Evolutionary conservation across 202 grass and related monocot species (phyloP).

Genomic region (Elaeis oleifera): DNA sequence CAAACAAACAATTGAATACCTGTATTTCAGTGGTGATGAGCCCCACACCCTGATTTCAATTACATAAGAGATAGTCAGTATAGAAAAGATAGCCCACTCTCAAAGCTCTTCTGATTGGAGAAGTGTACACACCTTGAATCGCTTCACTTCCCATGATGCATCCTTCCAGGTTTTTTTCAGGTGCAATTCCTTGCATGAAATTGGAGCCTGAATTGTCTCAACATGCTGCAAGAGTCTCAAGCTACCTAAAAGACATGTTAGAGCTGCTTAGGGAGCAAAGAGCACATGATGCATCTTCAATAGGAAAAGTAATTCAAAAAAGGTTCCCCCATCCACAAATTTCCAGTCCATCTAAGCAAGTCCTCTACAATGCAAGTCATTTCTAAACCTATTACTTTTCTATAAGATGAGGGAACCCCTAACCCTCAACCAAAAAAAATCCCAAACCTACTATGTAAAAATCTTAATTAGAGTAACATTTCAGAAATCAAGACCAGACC

Average conservation of each 20-base stretch:
- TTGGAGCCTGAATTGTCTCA: conserved; percentile 57
- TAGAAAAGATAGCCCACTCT: conserved; percentile 4
- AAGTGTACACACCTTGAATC: conserved; percentile 46
- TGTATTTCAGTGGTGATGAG: conserved; percentile 64
- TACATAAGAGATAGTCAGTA: conserved; percentile 28
- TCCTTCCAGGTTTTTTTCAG: conserved; percentile 65
- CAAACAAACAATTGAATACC: conserved; percentile 32
- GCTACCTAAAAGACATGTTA: conserved; percentile 47
- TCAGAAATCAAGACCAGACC: no score
- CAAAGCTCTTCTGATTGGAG: neutral
- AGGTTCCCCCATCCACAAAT: no score
- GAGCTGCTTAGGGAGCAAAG: neutral
- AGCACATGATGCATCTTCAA: neutral
- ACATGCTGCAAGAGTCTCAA: conserved; percentile 88
- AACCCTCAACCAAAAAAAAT: no score
- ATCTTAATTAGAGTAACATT: no score
- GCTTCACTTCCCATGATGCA: conserved; percentile 49
- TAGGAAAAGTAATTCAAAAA: conserved; percentile 10
- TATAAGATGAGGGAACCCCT: no score
- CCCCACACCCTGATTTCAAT: conserved; percentile 55
- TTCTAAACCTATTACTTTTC: no score
- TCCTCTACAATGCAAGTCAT: no score
- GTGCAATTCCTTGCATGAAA: conserved; percentile 36
- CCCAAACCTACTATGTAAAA: no score
- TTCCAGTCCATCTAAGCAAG: no score